Base-by-base conservation (phyloP, 176 grass and related monocot species). In the Tuctoria greenei region DNA sequence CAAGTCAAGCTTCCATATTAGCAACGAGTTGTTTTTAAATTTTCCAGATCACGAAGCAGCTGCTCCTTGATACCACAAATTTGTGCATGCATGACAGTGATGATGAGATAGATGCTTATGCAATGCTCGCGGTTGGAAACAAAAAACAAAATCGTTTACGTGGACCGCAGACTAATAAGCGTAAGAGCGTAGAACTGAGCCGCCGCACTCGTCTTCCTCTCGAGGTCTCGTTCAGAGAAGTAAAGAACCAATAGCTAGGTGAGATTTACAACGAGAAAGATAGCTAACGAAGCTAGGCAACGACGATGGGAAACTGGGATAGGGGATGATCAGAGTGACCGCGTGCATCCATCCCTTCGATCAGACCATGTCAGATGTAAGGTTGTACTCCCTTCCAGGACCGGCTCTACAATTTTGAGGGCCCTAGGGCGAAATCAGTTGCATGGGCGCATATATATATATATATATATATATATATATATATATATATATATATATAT, bases 1-100 rank as follows among this genome's bases (percentile, higher is more conserved):
- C 49, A 15, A 11, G 66, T 71, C 66, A 75, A 82, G 62, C 12
- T 74, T 66, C 70, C 61, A 25, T 66, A 36, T 66, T 55, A 37
- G 61, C 37, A 73, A 66, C 18, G 1, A 3, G 31, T 3, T 31
- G 31, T 31, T 31, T 31, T 31, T 31, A 2, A 2, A 31, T 31
- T 31, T 31, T 31, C 31, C 31, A 31, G 31, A 31, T 31, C 2
- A 31, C 1, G 31, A 31, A 31, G 31, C 31, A 31, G 31, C 31
- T 31, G 31, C 2, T 31, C 15, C 7, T n/a, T 21, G 5, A 46
- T 51, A 65, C 20, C 51, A 65, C 20, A 52, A 40, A 77, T 66
- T 46, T 59, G 8, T 35, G 23, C 25, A 49, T 35, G 23, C 25
- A 49, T 10, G 51, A 54, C 51, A 55, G 16, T 47, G 1, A 26